Percentiles rank a stretch among this genome's conserved stretches.
phyloP scores from a whole-genome alignment of 192 early-diverging fungal species.

The Diversispora epigaea region DNA sequence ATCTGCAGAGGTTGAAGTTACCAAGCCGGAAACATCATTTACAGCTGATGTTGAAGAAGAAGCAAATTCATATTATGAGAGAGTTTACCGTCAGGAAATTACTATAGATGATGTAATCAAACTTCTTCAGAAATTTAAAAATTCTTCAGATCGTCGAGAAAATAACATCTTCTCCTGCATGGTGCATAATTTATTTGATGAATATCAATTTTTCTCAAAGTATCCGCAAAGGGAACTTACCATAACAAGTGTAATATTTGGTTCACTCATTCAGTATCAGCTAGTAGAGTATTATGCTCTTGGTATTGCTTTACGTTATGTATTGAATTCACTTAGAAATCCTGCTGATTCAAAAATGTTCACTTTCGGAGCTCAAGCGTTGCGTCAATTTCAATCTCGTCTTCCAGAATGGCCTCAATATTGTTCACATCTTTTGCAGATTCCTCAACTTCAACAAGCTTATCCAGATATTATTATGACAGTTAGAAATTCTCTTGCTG shows the following conservation, averaged over 20 bases:
- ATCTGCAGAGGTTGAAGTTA: conserved; percentile 47
- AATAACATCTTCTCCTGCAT: conserved; percentile 87
- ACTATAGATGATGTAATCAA: conserved; percentile 84
- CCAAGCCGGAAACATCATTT: conserved; percentile 51
- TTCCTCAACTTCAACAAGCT: conserved; percentile 74
- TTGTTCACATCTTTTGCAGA: conserved; percentile 79
- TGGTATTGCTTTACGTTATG: conserved; percentile 86
- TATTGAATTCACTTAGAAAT: conserved; percentile 82
- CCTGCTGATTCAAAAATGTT: conserved; percentile 79
- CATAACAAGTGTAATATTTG: conserved; percentile 89
- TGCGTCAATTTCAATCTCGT: conserved; percentile 78
- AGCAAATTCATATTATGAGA: conserved; percentile 72
- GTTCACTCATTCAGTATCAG: conserved; percentile 85
- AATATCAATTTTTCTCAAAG: conserved; percentile 91
- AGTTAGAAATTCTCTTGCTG: conserved; percentile 51
- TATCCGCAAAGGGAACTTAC: conserved; percentile 92
- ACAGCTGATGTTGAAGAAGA: conserved; percentile 76
- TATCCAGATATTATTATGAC: conserved; percentile 72
- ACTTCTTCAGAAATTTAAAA: conserved; percentile 75
- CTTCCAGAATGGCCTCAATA: conserved; percentile 91
- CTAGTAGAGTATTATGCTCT: conserved; percentile 76
- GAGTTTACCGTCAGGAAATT: conserved; percentile 76
- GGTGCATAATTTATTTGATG: conserved; percentile 93
- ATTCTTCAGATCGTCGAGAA: conserved; percentile 70
- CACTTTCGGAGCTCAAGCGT: conserved; percentile 84